Evolutionary conservation across 2,329 filamentous ascomycete genomes (phyloP).

Genomic region (Aspergillus vadensis): DNA sequence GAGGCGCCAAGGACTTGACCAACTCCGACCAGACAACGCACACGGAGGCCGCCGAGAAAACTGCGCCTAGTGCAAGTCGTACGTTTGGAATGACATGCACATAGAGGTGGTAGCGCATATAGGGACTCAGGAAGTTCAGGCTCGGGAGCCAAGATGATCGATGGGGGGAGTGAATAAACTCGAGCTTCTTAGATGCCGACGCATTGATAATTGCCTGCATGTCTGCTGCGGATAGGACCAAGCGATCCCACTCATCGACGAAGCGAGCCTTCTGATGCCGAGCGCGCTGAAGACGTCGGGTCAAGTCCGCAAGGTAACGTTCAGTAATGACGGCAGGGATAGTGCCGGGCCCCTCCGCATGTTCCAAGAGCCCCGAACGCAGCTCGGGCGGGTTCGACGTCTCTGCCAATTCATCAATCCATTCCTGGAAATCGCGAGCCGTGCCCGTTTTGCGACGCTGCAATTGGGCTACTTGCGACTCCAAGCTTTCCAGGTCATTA

Average conservation of each 20-base stretch:
- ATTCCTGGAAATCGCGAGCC: slow-evolving; percentile 76
- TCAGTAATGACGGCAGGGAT: slow-evolving; percentile 86
- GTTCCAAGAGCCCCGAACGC: slow-evolving; percentile 44
- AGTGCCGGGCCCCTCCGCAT: slow-evolving; percentile 30
- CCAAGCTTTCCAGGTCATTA: slow-evolving; percentile 75
- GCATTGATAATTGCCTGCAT: slow-evolving; percentile 84
- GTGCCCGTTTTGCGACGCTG: slow-evolving; percentile 78
- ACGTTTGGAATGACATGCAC: slow-evolving; percentile 71
- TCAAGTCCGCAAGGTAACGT: slow-evolving; percentile 88
- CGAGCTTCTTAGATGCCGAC: slow-evolving; percentile 74
- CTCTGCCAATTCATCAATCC: slow-evolving; percentile 93
- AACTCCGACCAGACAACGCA: slow-evolving; percentile 93
- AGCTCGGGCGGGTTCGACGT: slow-evolving; percentile 69
- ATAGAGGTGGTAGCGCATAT: slow-evolving; percentile 76
- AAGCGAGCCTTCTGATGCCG: slow-evolving; percentile 82
- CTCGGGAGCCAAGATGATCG: slow-evolving; percentile 58
- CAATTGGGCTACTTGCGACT: slow-evolving; percentile 77
- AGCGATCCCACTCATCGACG: slow-evolving; percentile 78
- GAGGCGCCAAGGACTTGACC: slow-evolving; percentile 76
- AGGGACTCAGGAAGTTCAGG: slow-evolving; percentile 70
- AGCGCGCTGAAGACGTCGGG: slow-evolving; percentile 76
- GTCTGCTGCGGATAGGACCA: slow-evolving; percentile 73
- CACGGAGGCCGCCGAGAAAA: slow-evolving; percentile 74
- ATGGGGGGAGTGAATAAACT: slow-evolving; percentile 65
- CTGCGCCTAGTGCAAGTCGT: slow-evolving; percentile 63